Evolutionary conservation across 768 basidiomycete species (phyloP).

Genomic region (Tylopilus felleus): DNA sequence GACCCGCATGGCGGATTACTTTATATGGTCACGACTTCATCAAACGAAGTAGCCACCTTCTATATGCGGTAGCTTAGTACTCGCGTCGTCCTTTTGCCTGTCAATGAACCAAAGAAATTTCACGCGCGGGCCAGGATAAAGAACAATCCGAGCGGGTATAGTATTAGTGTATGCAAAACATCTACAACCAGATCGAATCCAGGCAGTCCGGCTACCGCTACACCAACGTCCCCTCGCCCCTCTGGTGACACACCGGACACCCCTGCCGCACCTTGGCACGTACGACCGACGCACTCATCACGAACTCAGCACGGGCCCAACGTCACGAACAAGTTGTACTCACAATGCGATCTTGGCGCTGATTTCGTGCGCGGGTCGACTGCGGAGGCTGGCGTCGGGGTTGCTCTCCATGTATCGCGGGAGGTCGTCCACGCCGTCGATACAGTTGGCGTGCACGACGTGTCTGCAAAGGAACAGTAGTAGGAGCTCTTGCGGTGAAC

Average conservation of each 20-base stretch:
- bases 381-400: slow-evolving; percentile 41
- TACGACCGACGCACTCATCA: slow-evolving; percentile 64
- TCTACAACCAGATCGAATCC: slow-evolving; percentile 12
- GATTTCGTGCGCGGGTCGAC: slow-evolving; percentile 41
- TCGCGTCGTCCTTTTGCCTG: too few relatives aligned
- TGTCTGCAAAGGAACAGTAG: slow-evolving; percentile 87
- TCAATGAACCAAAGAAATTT: background rate
- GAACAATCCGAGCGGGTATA: slow-evolving; percentile 8
- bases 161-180: slow-evolving; percentile 13
- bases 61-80: too few relatives aligned
- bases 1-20: slow-evolving; percentile 3
- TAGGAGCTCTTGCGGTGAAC: slow-evolving; percentile 55
- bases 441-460: slow-evolving; percentile 78
- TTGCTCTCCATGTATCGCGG: slow-evolving; percentile 56
- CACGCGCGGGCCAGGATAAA: background rate
- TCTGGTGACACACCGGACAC: slow-evolving; percentile 75
- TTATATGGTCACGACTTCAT: background rate
- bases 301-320: background rate
- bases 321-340: slow-evolving; percentile 20
- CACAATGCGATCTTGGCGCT: slow-evolving; percentile 81
- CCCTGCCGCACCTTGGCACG: slow-evolving; percentile 60
- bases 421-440: slow-evolving; percentile 61
- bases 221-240: slow-evolving; percentile 42
- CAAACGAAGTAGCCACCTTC: too few relatives aligned
- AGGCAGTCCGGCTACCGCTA: background rate